A percentile compares a stretch with the other conserved stretches of the same genome.
phyloP scores from a whole-genome alignment of 345 rosid species.

The Syzygium aromaticum region DNA sequence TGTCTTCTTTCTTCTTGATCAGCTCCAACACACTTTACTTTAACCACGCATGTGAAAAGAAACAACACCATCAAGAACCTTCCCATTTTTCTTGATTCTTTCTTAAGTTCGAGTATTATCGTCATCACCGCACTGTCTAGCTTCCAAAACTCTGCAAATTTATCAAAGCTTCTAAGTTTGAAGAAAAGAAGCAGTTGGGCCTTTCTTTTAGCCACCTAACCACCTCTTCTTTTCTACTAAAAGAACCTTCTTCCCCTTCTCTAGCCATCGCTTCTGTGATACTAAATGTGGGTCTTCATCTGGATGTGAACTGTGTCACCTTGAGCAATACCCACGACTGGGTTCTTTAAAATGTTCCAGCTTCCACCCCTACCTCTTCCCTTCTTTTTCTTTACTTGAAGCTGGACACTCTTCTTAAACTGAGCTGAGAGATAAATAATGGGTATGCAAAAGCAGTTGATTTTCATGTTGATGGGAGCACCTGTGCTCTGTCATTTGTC shows the following conservation, averaged over 20 bases:
- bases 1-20: not conserved
- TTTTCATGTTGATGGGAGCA: slow-evolving; percentile 19
- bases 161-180: not conserved
- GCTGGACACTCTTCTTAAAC: not conserved
- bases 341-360: slow-evolving; percentile 9
- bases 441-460: slow-evolving; percentile 15
- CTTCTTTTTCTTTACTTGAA: not conserved
- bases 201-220: not conserved
- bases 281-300: slow-evolving; percentile 28
- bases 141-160: not conserved
- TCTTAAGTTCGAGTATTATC: not conserved
- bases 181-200: not conserved
- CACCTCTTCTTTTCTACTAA: not conserved
- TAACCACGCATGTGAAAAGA: not conserved
- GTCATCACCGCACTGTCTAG: not conserved
- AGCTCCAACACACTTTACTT: not conserved
- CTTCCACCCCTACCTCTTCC: slow-evolving; percentile 3
- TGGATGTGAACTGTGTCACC: not conserved
- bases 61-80: not conserved
- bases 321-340: slow-evolving; percentile 3
- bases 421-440: not conserved
- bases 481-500: slow-evolving; percentile 9
- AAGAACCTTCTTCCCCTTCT: not conserved
- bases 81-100: not conserved
- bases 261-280: slow-evolving; percentile 6